Conservation (phyloP, 768 basidiomycete species). For the Amanita polypyramis region DNA sequence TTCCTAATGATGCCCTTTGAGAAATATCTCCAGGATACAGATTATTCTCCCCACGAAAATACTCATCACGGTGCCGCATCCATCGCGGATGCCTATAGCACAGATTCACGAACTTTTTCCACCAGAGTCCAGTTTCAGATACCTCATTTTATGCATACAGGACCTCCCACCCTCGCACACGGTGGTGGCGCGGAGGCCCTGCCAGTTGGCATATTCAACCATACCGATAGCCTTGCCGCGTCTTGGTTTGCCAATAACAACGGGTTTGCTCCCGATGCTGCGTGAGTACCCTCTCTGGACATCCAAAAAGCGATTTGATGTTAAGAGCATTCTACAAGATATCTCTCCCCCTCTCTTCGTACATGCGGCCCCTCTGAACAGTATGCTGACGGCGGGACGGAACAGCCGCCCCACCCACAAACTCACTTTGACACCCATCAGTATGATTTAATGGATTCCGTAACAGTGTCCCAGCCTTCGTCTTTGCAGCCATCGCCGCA, state of each 20-base stretch:
- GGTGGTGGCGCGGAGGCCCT: slow-evolving; percentile 71
- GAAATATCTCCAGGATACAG: slow-evolving; percentile 24
- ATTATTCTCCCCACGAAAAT: slow-evolving; percentile 8
- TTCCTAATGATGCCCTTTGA: slow-evolving; percentile 22
- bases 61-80: slow-evolving; percentile 3
- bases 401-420: background rate
- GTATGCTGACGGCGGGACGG: background rate
- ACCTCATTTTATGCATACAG: slow-evolving; percentile 51
- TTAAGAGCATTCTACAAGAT: background rate
- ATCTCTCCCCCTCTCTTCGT: slow-evolving; percentile 4
- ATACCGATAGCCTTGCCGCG: slow-evolving; percentile 19
- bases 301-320: background rate
- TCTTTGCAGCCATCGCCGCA: background rate
- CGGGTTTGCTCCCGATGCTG: slow-evolving; percentile 21
- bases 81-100: too few relatives aligned
- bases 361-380: background rate
- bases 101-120: background rate
- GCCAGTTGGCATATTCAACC: slow-evolving; percentile 30
- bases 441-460: background rate
- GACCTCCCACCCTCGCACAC: slow-evolving; percentile 49
- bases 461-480: background rate
- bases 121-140: slow-evolving; percentile 39
- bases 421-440: background rate
- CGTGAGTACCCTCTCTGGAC: slow-evolving; percentile 11
- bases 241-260: slow-evolving; percentile 40